phyloP scores from a whole-genome alignment of 257 asterid species.

The Solanum sejunctum region DNA sequence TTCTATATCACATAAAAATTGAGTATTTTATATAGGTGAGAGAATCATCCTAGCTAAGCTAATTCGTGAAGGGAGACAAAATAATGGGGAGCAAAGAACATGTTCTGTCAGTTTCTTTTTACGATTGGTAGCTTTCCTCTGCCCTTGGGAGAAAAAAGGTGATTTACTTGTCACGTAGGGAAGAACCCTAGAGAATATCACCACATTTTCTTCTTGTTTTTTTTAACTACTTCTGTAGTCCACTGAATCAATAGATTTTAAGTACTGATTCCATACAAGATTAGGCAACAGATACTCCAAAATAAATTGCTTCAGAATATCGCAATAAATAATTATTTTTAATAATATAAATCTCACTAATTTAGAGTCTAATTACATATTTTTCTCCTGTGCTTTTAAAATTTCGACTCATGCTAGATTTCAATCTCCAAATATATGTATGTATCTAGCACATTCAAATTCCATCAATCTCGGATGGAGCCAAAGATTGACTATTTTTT shows the following conservation, averaged over 20 bases:
- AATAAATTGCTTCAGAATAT: neutral
- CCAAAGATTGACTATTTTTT: too few species aligned
- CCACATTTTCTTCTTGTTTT: neutral
- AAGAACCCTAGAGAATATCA: neutral
- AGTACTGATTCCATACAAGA: neutral
- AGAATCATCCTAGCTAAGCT: neutral
- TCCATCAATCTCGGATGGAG: too few species aligned
- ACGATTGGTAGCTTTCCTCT: slow-evolving; percentile 10
- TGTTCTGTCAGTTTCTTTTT: slow-evolving; percentile 22
- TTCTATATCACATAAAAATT: neutral
- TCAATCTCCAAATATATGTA: too few species aligned
- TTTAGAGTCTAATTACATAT: too few species aligned
- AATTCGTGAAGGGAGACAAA: neutral
- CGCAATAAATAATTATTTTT: neutral
- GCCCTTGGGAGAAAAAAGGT: slow-evolving; percentile 12
- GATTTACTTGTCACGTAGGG: neutral
- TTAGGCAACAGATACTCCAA: neutral
- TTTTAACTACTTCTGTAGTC: neutral
- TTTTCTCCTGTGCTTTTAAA: too few species aligned
- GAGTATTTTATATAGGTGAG: neutral
- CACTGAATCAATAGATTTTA: neutral
- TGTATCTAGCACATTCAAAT: too few species aligned
- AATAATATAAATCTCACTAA: too few species aligned
- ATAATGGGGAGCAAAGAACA: slow-evolving; percentile 16
- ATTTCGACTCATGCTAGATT: too few species aligned